phyloP scores from a whole-genome alignment of 441 rosid genomes.

The Eruca vesicaria region DNA sequence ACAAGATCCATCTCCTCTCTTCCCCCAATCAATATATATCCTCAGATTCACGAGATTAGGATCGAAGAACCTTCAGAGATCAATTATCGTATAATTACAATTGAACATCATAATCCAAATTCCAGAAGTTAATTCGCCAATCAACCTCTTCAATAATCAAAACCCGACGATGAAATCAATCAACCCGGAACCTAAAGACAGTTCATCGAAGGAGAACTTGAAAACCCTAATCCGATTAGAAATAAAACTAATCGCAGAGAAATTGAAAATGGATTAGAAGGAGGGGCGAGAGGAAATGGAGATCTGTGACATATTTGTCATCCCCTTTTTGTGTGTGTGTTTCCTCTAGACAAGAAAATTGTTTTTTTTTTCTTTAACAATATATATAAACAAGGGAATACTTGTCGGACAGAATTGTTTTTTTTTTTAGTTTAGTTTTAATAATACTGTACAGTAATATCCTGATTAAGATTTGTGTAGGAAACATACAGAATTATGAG shows the following conservation, averaged over 20 bases:
- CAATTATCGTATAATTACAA: background rate
- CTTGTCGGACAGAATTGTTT: background rate
- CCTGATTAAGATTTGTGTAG: constrained; percentile 18
- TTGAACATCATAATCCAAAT: background rate
- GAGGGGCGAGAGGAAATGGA: constrained; percentile 17
- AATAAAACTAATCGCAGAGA: background rate
- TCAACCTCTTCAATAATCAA: background rate
- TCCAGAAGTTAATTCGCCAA: constrained; percentile 3
- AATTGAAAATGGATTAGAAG: background rate
- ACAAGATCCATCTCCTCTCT: constrained; percentile 62
- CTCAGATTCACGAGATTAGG: background rate
- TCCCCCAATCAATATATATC: background rate
- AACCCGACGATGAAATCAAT: constrained; percentile 16
- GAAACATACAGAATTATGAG: background rate
- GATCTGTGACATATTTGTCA: constrained; percentile 21
- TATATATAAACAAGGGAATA: background rate
- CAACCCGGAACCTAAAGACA: background rate
- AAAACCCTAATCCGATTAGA: constrained; percentile 14
- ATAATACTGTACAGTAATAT: constrained; percentile 3
- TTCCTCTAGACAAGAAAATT: background rate
- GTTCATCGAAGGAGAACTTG: background rate
- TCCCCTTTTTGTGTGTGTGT: background rate
- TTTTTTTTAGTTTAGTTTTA: background rate
- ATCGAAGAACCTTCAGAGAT: constrained; percentile 7
- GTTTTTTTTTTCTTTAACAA: background rate